Evolutionary conservation across 2,329 filamentous ascomycete genomes (phyloP).

Genomic region (Trichophyton schoenleinii): DNA sequence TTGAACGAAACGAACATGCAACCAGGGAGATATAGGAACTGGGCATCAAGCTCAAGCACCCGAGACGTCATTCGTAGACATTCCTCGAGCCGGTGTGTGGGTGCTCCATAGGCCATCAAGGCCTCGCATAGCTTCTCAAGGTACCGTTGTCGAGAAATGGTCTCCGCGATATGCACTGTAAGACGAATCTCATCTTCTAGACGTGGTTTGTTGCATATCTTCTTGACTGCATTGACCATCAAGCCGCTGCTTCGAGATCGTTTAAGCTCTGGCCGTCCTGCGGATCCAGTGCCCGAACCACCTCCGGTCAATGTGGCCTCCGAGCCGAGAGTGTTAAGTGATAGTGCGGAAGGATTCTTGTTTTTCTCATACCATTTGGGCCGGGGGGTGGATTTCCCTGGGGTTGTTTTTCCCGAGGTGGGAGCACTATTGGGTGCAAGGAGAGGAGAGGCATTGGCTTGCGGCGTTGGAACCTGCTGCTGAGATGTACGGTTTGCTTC

Average conservation of each 20-base stretch:
- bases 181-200: constrained; percentile 43
- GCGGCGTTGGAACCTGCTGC: background rate
- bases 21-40: constrained; percentile 79
- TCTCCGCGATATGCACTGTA: constrained; percentile 52
- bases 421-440: constrained; percentile 14
- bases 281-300: background rate
- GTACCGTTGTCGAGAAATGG: constrained; percentile 68
- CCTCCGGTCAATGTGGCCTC: background rate
- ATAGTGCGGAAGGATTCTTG: constrained; percentile 23
- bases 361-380: constrained; percentile 32
- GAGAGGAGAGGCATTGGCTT: background rate
- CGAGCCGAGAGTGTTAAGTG: constrained; percentile 19
- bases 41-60: constrained; percentile 78
- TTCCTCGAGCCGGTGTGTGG: constrained; percentile 78
- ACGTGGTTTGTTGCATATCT: constrained; percentile 8
- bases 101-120: constrained; percentile 80
- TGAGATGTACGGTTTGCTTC: background rate
- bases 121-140: constrained; percentile 72
- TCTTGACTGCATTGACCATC: constrained; percentile 19
- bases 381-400: background rate
- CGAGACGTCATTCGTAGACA: constrained; percentile 83
- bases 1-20: constrained; percentile 93
- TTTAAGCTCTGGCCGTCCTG: constrained; percentile 19
- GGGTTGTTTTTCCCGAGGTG: background rate
- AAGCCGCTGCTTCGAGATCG: constrained; percentile 27